Base-by-base conservation (phyloP, 345 rosid genomes). In the Eucalyptus caleyi region DNA sequence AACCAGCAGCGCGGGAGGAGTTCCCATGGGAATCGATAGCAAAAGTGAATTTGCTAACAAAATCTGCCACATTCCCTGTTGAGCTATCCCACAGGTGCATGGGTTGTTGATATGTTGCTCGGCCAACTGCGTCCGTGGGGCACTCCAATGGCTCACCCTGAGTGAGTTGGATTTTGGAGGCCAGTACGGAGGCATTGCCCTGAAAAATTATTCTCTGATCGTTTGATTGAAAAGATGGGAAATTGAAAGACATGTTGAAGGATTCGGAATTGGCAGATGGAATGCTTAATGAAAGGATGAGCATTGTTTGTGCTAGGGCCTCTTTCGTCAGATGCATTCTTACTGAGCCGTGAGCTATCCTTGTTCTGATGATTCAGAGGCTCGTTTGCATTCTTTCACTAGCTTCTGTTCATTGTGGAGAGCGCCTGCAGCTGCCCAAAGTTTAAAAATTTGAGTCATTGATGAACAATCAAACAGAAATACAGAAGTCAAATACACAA, bases 41-140 rank as follows among this genome's bases (percentile, higher is more conserved):
- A 67, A 92, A 91, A 21, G 92, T 89, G 77, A 92, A 92, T 3
- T 89, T 10, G 30, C 91, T 92, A 16, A 15, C 80, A 89, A 92
- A 92, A 87, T 90, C 62, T 42, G 93, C 37, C 60, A 92, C 86
- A 11, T 87, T 90, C 51, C 91, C 86, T 1, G 91, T 59, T 30
- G 83, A 21, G 50, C 59, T 21, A 67, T 81, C 83, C 83, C 83
- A 19, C 67, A 92, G 90, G 54, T 34, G 93, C 90, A 90, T 26
- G 16, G 92, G 90, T 34, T 6, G 10, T 26, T 24, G 5, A 69
- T 89, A 90, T 8, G 82, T 87, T 53, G 90, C 91, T 6, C 8
- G 47, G 83, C 95, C 21, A 90, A 72, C 26, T 19, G 26, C 34
- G 8, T 27, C 60, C 14, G 6, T 4, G 77, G 5, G 1, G 8